Evolutionary conservation across 768 basidiomycete genomes (phyloP), one percentile per base, ranked within the genome.

Genomic region (Sporobolomyces roseus): DNA sequence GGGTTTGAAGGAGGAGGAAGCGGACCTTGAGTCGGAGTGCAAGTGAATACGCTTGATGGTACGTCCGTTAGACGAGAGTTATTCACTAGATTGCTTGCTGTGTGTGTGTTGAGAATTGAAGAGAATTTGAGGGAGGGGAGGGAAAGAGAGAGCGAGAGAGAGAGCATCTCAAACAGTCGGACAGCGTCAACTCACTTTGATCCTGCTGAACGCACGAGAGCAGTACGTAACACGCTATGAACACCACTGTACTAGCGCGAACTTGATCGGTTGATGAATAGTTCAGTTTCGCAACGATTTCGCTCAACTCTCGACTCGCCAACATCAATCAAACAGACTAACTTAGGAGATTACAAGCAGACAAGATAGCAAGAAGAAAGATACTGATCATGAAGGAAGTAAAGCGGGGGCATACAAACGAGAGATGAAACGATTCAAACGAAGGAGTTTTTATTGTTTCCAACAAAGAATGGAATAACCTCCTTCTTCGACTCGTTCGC

Each of bases 391-490:
- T n/a, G n/a, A n/a, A n/a, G n/a, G n/a, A n/a, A n/a, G n/a, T n/a
- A n/a, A n/a, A n/a, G n/a, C n/a, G n/a, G n/a, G n/a, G 45, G 23
- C 45, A 46, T 10, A 46, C 10, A 14, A 23, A 46, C 45, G 45
- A 46, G 23, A 46, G 45, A 46, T 13, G 21, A 23, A 46, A 46
- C 45, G 13, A 13, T 13, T 46, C 45, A 46, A 46, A 7, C 12
- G 45, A 23, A 23, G 7, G 21, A 14, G 45, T 13, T 10, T 21
- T 46, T 21, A 60, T 2, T 48, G 2, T 30, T 52, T 46, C 68
- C 68, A 70, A 72, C 64, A 84, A 81, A 84, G 72, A 35, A 84
- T 79, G 27, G 80, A 75, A 66, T 85, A 84, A 46, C 79, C 78
- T 6, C 79, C 78, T 10, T 71, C 78, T 65, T 81, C 72, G 63